Base-by-base conservation (phyloP, 352 stramenopile genomes). In the Ochromonadaceae sp. region DNA sequence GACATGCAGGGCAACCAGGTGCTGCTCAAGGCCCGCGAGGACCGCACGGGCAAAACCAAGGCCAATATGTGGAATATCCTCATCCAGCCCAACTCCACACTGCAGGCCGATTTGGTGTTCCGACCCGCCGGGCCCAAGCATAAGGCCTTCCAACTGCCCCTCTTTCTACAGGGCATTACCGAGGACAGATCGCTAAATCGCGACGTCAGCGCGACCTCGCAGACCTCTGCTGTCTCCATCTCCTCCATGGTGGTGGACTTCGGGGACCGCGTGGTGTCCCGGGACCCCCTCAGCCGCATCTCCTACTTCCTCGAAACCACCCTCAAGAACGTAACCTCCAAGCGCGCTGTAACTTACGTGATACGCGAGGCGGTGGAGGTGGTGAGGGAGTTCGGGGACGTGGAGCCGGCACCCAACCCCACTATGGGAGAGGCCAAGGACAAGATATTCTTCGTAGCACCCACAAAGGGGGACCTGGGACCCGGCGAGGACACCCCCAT, bases 261-360 rank as follows among this genome's bases (percentile, higher is more conserved):
- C 65, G 73, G 81, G 12, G 76, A 78, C 0, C 83, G 80, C 20
- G 78, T 93, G 15, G 85, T 95, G 55, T 81, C 81, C 0, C 56
- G 81, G 0, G 81, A 93, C 60, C 77, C 76, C 0, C 84, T 85
- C 38, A 81, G 82, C 0, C 86, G 88, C 59, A 78, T 91, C 0
- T 85, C 86, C 0, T 92, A 90, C 67, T 88, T 79, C 0, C 83
- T 84, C 55, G 74, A 81, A 4, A 66, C 92, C 0, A 62, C 76
- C 3, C 73, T 91, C 0, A 88, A 73, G 0, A 93, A 93, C 63
- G 70, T 80, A 39, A 75, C 86, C 43, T 59, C 60, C 0, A 53
- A n/a, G n/a, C n/a, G n/a, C n/a, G n/a, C n/a, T n/a, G n/a, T n/a
- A n/a, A n/a, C n/a, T n/a, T n/a, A n/a, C n/a, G n/a, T n/a, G n/a